phyloP scores from a whole-genome alignment of 306 rosid genomes.

The Cucumis melo region DNA sequence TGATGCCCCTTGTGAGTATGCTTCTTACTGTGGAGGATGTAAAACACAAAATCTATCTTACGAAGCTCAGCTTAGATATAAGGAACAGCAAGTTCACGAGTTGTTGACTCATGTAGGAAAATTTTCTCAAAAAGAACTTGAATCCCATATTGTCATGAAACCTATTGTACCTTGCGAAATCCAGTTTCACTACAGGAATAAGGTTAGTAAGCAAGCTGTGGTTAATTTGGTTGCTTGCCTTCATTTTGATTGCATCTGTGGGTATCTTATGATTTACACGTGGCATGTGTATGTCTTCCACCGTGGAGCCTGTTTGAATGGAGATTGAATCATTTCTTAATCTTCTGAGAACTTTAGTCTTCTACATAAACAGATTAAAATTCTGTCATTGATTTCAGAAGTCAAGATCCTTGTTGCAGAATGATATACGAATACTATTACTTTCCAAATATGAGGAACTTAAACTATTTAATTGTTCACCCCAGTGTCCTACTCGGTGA shows the following conservation, averaged over 20 bases:
- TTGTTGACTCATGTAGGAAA: slow-evolving; percentile 61
- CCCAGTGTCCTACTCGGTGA: not conserved
- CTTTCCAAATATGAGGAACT: not conserved
- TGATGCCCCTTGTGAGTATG: slow-evolving; percentile 86
- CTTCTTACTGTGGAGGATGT: slow-evolving; percentile 86
- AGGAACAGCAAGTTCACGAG: slow-evolving; percentile 75
- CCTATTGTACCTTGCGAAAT: slow-evolving; percentile 72
- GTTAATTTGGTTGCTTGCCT: not conserved
- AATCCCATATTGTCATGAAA: slow-evolving; percentile 36
- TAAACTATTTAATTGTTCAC: not conserved
- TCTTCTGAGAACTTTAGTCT: not conserved
- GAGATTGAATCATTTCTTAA: not conserved
- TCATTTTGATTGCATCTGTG: not conserved
- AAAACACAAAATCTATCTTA: slow-evolving; percentile 74
- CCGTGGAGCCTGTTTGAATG: not conserved
- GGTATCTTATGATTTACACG: not conserved
- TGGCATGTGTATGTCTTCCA: not conserved
- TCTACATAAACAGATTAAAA: not conserved
- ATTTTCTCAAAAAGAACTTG: slow-evolving; percentile 41
- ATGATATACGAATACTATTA: not conserved
- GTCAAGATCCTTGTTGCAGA: not conserved
- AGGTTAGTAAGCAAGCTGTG: slow-evolving; percentile 35
- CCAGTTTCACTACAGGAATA: slow-evolving; percentile 89
- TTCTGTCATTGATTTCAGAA: not conserved
- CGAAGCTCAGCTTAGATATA: slow-evolving; percentile 72